phyloP scores from a whole-genome alignment of 1,284 basidiomycete species.

The Cryptococcus deneoformans region DNA sequence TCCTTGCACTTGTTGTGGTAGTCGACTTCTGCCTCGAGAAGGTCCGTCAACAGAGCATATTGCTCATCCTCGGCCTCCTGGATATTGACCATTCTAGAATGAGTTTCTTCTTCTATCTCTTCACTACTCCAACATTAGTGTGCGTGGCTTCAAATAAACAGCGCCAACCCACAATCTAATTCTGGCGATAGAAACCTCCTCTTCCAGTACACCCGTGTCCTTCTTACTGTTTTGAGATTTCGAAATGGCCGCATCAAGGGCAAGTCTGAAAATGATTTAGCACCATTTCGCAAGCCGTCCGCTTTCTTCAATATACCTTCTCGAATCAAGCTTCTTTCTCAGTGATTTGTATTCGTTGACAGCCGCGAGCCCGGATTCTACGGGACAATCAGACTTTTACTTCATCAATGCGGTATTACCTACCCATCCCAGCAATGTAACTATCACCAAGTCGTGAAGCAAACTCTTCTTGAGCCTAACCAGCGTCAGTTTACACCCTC shows the following conservation, averaged over 20 bases:
- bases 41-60: conserved; percentile 60
- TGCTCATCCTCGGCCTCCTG: conserved; percentile 72
- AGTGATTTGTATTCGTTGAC: conserved; percentile 48
- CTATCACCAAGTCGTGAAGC: conserved; percentile 66
- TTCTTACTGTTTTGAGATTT: conserved; percentile 62
- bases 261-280: conserved; percentile 54
- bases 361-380: conserved; percentile 53
- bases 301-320: conserved; percentile 54
- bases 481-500: not conserved
- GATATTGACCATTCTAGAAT: conserved; percentile 67
- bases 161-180: conserved; percentile 63
- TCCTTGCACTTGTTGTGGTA: conserved; percentile 69
- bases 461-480: conserved; percentile 64
- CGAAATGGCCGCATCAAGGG: conserved; percentile 69
- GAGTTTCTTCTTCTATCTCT: conserved; percentile 74
- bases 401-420: conserved; percentile 5
- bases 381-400: not conserved
- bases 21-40: conserved; percentile 69
- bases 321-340: conserved; percentile 65
- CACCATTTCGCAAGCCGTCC: not conserved
- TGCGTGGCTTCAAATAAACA: not conserved
- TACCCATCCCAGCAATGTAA: conserved; percentile 61
- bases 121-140: conserved; percentile 55
- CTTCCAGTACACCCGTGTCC: conserved; percentile 67
- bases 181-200: conserved; percentile 67